These are phyloP conservation scores for Xanthoparmelia taractica DNA, from an alignment of 495 filamentous ascomycete genomes.

Conservation along the genomic window DNA sequence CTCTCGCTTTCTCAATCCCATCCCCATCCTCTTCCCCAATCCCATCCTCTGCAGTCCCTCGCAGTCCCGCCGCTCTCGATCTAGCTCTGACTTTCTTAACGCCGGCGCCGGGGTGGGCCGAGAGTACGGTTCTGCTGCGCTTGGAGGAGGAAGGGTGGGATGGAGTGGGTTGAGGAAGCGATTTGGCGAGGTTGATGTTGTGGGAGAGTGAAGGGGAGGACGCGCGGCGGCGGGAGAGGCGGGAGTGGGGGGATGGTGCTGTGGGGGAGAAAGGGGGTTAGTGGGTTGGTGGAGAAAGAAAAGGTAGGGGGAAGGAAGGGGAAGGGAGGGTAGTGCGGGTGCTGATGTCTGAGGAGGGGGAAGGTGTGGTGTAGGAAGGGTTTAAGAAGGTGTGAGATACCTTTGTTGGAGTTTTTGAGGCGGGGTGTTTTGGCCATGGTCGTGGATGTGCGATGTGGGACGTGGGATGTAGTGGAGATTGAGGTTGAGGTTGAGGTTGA, in stretches of 20 bases:
- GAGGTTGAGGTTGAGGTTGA: too few species aligned
- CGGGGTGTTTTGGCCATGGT: conserved; percentile 46
- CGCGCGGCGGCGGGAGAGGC: conserved; percentile 62
- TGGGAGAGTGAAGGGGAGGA: too few species aligned
- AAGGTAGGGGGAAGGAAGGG: too few species aligned
- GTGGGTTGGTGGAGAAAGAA: too few species aligned
- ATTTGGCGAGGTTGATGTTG: conserved; percentile 70
- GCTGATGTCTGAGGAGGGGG: background rate
- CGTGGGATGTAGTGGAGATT: background rate
- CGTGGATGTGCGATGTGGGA: too few species aligned
- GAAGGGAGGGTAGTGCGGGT: conserved; percentile 21
- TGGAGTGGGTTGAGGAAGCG: conserved; percentile 52
- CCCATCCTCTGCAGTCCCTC: too few species aligned
- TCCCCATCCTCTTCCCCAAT: conserved; percentile 58
- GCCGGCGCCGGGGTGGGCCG: conserved; percentile 50
- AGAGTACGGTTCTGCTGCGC: conserved; percentile 58
- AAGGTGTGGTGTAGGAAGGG: conserved; percentile 4
- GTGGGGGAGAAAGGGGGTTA: conserved; percentile 9
- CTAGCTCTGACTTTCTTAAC: too few species aligned
- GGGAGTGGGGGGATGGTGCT: conserved; percentile 54
- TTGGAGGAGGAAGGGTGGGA: conserved; percentile 36
- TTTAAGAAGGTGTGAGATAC: conserved; percentile 16
- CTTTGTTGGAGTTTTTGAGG: conserved; percentile 35
- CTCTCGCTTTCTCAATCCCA: background rate
- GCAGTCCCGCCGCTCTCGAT: too few species aligned